Evolutionary conservation across 129 eudicot species (phyloP).

Genomic region (Calendula officinalis): DNA sequence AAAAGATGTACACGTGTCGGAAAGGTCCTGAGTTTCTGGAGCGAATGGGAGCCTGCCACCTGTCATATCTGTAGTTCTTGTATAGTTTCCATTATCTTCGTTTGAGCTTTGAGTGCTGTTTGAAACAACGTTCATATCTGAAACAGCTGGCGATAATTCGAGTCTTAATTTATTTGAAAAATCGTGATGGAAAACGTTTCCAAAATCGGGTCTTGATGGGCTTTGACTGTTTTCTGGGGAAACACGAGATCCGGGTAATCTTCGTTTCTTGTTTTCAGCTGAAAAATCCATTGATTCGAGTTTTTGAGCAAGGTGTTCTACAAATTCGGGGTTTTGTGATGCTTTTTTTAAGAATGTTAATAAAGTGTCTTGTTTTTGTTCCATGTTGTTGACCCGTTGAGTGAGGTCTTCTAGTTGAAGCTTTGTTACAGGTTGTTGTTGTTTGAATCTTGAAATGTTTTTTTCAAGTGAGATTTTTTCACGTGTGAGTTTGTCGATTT

Average conservation of each 20-base stretch:
- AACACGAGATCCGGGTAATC: conserved; percentile 48
- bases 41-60: conserved; percentile 32
- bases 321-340: conserved; percentile 57
- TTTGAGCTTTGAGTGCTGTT: conserved; percentile 84
- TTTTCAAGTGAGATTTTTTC: conserved; percentile 67
- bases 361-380: conserved; percentile 61
- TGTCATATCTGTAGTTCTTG: conserved; percentile 33
- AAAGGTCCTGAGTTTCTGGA: conserved; percentile 65
- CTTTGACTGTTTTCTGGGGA: conserved; percentile 51
- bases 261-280: conserved; percentile 70
- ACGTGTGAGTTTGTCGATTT: conserved; percentile 75
- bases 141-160: conserved; percentile 74
- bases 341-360: conserved; percentile 52
- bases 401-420: conserved; percentile 67
- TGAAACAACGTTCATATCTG: conserved; percentile 72
- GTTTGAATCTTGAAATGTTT: conserved; percentile 44
- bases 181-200: conserved; percentile 53
- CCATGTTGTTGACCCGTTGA: conserved; percentile 52
- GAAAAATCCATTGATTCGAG: conserved; percentile 79
- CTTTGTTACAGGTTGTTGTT: conserved; percentile 56
- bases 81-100: conserved; percentile 49
- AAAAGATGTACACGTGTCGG: conserved; percentile 78
- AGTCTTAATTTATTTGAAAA: conserved; percentile 60
- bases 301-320: conserved; percentile 59
- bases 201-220: conserved; percentile 58